Evolutionary conservation across 148 eudicot genomes (phyloP).

Genomic region (Cornus florida): DNA sequence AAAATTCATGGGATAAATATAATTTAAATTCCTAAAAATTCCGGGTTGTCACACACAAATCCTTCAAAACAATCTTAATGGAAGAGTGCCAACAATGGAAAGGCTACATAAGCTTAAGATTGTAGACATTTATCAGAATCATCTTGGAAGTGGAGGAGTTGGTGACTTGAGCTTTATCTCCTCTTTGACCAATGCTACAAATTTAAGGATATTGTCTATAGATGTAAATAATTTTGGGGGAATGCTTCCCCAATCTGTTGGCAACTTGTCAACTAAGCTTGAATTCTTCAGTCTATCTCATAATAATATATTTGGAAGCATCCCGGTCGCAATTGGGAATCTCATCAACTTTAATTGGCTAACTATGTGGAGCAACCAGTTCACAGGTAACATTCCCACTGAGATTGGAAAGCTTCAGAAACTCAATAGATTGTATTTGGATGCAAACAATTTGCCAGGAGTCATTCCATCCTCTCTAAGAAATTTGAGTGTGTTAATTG

Average conservation of each 20-base stretch:
- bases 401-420: constrained; percentile 23
- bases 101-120: constrained; percentile 10
- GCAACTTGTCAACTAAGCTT: constrained; percentile 29
- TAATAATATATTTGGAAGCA: constrained; percentile 26
- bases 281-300: not conserved
- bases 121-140: not conserved
- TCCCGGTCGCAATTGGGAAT: constrained; percentile 26
- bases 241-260: constrained; percentile 22
- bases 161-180: constrained; percentile 33
- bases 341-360: constrained; percentile 8
- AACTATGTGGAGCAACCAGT: constrained; percentile 11
- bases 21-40: too few relatives aligned
- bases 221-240: constrained; percentile 27
- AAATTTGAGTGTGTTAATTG: not conserved
- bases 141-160: constrained; percentile 19
- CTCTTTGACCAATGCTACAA: constrained; percentile 33
- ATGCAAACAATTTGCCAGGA: constrained; percentile 29
- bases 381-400: constrained; percentile 31
- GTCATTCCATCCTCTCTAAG: constrained; percentile 24
- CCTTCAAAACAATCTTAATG: constrained; percentile 1
- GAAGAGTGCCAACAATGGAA: constrained; percentile 17
- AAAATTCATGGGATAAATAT: too few relatives aligned
- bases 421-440: not conserved
- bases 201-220: constrained; percentile 10
- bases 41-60: too few relatives aligned